Percentiles rank a stretch among this genome's conserved stretches.
Conservation (phyloP, 2,329 filamentous ascomycete species). For the Ophiocordyceps australis region DNA sequence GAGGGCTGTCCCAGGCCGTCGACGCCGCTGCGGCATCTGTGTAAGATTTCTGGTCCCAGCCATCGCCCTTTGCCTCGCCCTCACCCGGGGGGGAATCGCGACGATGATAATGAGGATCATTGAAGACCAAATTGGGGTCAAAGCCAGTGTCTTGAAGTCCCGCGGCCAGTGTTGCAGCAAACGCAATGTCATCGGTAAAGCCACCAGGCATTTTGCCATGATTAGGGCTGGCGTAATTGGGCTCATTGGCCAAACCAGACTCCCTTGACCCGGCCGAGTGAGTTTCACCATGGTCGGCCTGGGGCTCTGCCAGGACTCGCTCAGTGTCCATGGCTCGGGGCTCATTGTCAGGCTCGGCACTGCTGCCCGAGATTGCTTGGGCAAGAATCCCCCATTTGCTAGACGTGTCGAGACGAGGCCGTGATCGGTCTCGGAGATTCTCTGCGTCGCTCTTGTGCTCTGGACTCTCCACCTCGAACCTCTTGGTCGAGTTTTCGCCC, state of each 20-base stretch:
- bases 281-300: no score
- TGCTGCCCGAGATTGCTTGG: constrained; percentile 26
- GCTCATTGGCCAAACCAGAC: no score
- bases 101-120: constrained; percentile 43
- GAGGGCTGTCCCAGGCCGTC: neutral
- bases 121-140: constrained; percentile 50
- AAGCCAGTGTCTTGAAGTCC: constrained; percentile 53
- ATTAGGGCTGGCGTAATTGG: constrained; percentile 33
- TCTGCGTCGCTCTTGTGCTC: constrained; percentile 19
- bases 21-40: constrained; percentile 28
- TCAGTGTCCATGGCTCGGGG: constrained; percentile 8
- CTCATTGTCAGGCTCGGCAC: constrained; percentile 16
- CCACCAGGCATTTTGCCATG: constrained; percentile 39
- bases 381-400: constrained; percentile 34
- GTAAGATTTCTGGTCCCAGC: constrained; percentile 29
- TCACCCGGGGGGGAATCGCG: constrained; percentile 46
- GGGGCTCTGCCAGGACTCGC: no score
- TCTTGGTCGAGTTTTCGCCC: constrained; percentile 46
- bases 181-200: constrained; percentile 50
- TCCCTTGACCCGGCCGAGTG: no score
- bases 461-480: constrained; percentile 42
- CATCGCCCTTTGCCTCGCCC: constrained; percentile 22
- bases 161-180: constrained; percentile 51
- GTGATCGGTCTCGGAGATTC: constrained; percentile 7
- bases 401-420: constrained; percentile 17